Evolutionary conservation across 129 eudicot genomes (phyloP).

Genomic region (Centaurea solstitialis): DNA sequence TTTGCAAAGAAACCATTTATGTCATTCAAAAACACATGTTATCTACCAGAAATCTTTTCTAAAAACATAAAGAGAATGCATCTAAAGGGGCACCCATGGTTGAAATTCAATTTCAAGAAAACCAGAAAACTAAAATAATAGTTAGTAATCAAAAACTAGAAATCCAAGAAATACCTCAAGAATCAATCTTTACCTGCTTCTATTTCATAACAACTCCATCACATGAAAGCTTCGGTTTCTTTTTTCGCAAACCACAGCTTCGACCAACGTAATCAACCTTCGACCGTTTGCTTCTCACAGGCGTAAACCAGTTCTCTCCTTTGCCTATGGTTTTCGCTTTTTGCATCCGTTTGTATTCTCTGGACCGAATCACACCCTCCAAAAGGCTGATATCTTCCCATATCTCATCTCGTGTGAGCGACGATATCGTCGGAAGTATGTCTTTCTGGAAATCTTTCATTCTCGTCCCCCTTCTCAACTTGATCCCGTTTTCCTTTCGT

Average conservation of each 20-base stretch:
- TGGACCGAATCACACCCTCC: slow-evolving; percentile 63
- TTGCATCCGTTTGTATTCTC: slow-evolving; percentile 60
- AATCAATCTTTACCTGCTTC: slow-evolving; percentile 23
- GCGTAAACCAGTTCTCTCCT: slow-evolving; percentile 47
- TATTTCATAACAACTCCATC: slow-evolving; percentile 16
- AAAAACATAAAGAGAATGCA: neutral
- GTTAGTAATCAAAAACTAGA: slow-evolving; percentile 17
- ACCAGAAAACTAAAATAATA: slow-evolving; percentile 5
- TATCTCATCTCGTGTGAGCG: slow-evolving; percentile 64
- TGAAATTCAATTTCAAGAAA: slow-evolving; percentile 6
- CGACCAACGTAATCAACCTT: slow-evolving; percentile 46
- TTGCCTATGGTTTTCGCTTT: slow-evolving; percentile 44
- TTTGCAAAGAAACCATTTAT: neutral
- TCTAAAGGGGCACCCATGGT: slow-evolving; percentile 1
- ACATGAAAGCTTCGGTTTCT: neutral
- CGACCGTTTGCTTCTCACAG: slow-evolving; percentile 61
- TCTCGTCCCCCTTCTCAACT: slow-evolving; percentile 73
- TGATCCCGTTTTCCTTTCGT: slow-evolving; percentile 36
- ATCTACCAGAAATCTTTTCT: neutral
- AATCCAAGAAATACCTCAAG: slow-evolving; percentile 20
- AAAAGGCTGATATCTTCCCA: slow-evolving; percentile 67
- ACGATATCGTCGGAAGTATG: slow-evolving; percentile 59
- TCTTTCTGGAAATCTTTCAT: slow-evolving; percentile 77
- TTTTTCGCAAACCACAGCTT: slow-evolving; percentile 38
- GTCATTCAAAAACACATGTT: neutral